Base-by-base conservation (phyloP, 352 stramenopile genomes). In the Pythium aquatile region DNA sequence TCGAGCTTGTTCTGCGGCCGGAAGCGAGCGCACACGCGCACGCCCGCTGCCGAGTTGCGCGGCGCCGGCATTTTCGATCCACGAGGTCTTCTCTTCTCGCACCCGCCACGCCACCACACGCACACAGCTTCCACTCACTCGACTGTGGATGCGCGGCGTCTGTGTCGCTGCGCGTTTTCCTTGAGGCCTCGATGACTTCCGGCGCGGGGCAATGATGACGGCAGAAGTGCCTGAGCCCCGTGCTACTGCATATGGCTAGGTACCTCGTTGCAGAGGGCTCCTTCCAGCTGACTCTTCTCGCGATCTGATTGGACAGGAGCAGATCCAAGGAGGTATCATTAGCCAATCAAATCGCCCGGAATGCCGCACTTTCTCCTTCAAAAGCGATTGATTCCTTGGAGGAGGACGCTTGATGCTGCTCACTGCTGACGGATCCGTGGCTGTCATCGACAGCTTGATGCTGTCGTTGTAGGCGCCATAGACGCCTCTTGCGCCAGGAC, bases 1-100 rank as follows among this genome's bases (percentile, higher is more conserved):
- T 91, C 83, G 37, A 91, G 79, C 55, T 83, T 88, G 69, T 90
- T 91, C 71, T 91, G 83, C 72, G 80, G 80, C 6, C 80, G 83
- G 68, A 91, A 91, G 55, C 83, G 78, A 61, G 81, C 83, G 56
- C 76, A 90, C 49, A 91, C 83, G 58, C 81, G 80, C 61, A 91
- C 77, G 55, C 81, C 81, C n/a, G 72, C 81, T 30, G 62, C 55
- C 30, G 63, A 63, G 40, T 40, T 61, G 55, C 33, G 33, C 14
- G 42, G 42, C 42, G 42, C 42, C 42, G 42, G 42, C 42, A 49
- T 49, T 16, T 49, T 49, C 4, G 42, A 49, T 24, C 42, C 9
- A 49, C 10, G 37, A 16, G 10, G 37, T 42, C 37, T 42, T 42
- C 42, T 49, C 17, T 49, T 28, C 42, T 46, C 39, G 16, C 39